Conservation (phyloP, 805 yeast genomes). For the Saccharomycopsis oosterbeekiorum region DNA sequence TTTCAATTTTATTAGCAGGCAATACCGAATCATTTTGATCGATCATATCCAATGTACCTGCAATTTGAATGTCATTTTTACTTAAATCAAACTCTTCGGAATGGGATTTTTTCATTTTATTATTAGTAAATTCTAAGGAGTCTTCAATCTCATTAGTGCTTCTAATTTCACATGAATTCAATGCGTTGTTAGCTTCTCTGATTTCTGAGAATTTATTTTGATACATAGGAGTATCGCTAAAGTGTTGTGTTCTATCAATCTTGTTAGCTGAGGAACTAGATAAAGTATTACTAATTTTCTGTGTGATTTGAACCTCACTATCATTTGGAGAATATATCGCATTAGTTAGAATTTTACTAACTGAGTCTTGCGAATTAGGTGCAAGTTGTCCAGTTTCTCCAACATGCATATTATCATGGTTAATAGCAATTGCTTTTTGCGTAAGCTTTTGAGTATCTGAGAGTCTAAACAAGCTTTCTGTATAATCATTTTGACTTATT, state of each 20-base stretch:
- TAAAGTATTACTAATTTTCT: background rate
- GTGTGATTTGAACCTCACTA: background rate
- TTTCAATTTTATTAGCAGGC: constrained; percentile 1
- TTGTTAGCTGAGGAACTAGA: background rate
- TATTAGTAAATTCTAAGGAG: background rate
- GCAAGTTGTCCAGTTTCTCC: background rate
- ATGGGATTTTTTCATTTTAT: background rate
- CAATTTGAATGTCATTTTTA: constrained; percentile 12
- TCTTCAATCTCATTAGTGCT: background rate
- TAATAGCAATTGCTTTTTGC: background rate
- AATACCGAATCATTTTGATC: background rate
- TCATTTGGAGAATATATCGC: background rate
- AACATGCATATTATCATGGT: background rate
- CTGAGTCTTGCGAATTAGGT: background rate
- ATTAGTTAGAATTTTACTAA: background rate
- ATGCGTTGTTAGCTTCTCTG: no score
- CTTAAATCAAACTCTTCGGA: background rate
- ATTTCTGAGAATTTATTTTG: background rate
- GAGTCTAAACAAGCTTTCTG: background rate
- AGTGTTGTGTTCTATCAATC: background rate
- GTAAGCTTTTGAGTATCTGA: background rate
- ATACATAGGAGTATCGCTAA: background rate
- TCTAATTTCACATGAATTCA: background rate
- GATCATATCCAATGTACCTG: constrained; percentile 9
- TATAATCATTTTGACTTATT: background rate